phyloP scores from a whole-genome alignment of 768 basidiomycete genomes.

The Suillus placidus region DNA sequence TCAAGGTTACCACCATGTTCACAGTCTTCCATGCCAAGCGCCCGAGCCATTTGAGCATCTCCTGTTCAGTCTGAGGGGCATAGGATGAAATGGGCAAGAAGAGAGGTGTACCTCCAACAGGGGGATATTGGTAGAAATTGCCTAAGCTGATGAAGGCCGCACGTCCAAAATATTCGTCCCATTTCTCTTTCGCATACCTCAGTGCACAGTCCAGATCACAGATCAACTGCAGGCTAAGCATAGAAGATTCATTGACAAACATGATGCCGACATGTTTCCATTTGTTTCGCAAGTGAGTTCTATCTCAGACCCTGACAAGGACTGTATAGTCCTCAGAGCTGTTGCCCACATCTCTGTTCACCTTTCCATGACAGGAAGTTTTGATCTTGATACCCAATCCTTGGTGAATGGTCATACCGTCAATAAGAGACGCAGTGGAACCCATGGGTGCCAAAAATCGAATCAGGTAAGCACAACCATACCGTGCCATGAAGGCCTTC shows the following conservation, averaged over 20 bases:
- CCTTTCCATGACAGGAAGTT: constrained; percentile 16
- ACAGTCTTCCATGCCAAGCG: too few species aligned
- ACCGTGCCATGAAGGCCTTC: background rate
- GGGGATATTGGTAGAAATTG: too few species aligned
- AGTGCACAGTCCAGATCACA: constrained; percentile 33
- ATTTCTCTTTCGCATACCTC: constrained; percentile 25
- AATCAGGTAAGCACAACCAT: constrained; percentile 23
- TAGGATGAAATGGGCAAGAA: too few species aligned
- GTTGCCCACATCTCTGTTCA: constrained; percentile 16
- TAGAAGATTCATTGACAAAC: constrained; percentile 35
- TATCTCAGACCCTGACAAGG: constrained; percentile 18
- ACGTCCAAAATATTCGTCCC: constrained; percentile 36
- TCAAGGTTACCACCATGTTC: too few species aligned
- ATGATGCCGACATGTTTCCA: constrained; percentile 29
- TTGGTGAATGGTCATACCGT: constrained; percentile 33
- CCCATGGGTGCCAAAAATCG: constrained; percentile 35
- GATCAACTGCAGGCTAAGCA: constrained; percentile 27
- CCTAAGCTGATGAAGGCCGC: constrained; percentile 23
- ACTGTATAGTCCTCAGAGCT: constrained; percentile 17
- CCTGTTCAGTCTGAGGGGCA: too few species aligned
- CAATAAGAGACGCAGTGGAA: constrained; percentile 31
- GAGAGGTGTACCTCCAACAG: too few species aligned
- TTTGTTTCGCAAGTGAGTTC: constrained; percentile 21
- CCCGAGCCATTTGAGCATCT: too few species aligned
- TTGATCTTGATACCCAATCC: constrained; percentile 25